phyloP scores from a whole-genome alignment of 2,329 filamentous ascomycete species.

The Exophiala lecanii-corni region DNA sequence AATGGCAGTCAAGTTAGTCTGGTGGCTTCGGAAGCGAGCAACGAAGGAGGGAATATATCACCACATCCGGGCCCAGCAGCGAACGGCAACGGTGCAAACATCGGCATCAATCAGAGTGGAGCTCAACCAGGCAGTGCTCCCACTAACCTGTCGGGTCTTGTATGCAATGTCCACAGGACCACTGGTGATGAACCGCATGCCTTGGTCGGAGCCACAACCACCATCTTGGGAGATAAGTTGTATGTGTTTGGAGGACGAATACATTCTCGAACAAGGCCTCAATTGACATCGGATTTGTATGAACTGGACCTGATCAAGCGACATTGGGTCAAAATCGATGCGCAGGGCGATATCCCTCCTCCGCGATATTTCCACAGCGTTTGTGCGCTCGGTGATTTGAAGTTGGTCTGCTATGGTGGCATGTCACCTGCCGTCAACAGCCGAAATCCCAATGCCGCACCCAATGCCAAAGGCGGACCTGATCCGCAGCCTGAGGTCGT shows the following conservation, averaged over 20 bases:
- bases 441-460: slow-evolving; percentile 33
- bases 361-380: slow-evolving; percentile 97
- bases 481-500: slow-evolving; percentile 80
- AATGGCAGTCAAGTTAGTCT: slow-evolving; percentile 28
- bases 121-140: slow-evolving; percentile 36
- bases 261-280: slow-evolving; percentile 75
- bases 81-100: slow-evolving; percentile 13
- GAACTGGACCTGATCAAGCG: slow-evolving; percentile 85
- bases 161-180: slow-evolving; percentile 70
- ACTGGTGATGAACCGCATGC: slow-evolving; percentile 88
- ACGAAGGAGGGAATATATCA: slow-evolving; percentile 18
- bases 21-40: slow-evolving; percentile 24
- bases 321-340: slow-evolving; percentile 89
- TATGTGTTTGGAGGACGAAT: slow-evolving; percentile 94
- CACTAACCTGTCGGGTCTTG: slow-evolving; percentile 61
- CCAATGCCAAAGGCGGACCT: slow-evolving; percentile 41
- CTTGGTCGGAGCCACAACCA: slow-evolving; percentile 90
- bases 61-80: slow-evolving; percentile 5
- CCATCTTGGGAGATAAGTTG: slow-evolving; percentile 88
- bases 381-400: slow-evolving; percentile 87
- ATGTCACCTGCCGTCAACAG: slow-evolving; percentile 70
- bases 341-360: slow-evolving; percentile 77
- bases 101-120: slow-evolving; percentile 16
- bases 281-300: slow-evolving; percentile 85
- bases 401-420: slow-evolving; percentile 94